Conservation (phyloP, 1,284 basidiomycete genomes). For the Ceratobasidium sp. region DNA sequence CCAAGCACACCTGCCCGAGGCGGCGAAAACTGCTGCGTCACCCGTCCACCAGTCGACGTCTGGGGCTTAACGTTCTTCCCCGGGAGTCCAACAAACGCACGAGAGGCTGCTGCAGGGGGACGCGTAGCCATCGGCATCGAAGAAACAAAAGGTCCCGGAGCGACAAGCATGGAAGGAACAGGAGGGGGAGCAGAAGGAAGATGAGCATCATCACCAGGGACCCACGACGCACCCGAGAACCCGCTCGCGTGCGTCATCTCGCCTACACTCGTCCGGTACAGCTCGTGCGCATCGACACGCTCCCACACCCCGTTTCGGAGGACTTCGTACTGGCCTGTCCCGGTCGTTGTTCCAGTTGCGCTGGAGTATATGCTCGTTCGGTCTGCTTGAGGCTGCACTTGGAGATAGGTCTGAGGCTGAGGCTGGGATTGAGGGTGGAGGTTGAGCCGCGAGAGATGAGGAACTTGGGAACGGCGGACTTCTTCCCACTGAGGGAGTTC, state of each 20-base stretch:
- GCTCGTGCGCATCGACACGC: constrained; percentile 21
- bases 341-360: background rate
- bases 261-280: constrained; percentile 1
- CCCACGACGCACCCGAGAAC: constrained; percentile 35
- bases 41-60: background rate
- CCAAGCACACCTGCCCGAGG: background rate
- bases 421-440: background rate
- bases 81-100: constrained; percentile 12
- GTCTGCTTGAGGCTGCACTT: background rate
- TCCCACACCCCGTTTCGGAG: constrained; percentile 25
- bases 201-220: constrained; percentile 3
- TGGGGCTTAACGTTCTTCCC: constrained; percentile 25
- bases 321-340: constrained; percentile 10
- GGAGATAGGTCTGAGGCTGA: background rate
- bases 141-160: background rate
- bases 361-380: background rate
- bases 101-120: background rate
- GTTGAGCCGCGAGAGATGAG: background rate
- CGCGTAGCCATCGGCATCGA: background rate
- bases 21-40: constrained; percentile 1
- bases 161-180: too few relatives aligned
- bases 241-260: constrained; percentile 23
- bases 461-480: constrained; percentile 25
- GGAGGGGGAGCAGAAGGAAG: background rate
- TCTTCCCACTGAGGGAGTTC: constrained; percentile 32